Conservation (phyloP, 1,284 basidiomycete genomes). For the Heterobasidion annosum region DNA sequence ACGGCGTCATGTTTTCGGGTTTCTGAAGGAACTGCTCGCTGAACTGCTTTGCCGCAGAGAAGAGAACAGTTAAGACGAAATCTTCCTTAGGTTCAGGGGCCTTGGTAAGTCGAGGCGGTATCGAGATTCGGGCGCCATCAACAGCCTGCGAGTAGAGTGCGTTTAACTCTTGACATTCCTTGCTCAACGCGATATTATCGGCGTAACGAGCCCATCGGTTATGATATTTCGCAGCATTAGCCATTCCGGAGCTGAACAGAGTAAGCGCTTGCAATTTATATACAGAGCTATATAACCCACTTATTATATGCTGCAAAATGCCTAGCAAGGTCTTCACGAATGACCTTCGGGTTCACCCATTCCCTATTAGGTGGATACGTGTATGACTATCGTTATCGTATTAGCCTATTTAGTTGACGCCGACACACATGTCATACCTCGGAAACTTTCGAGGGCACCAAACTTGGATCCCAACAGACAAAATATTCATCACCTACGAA, state of each 20-base stretch:
- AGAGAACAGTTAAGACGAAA: constrained; percentile 46
- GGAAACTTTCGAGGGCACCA: constrained; percentile 43
- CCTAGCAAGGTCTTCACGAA: constrained; percentile 44
- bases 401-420: too few species aligned
- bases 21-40: constrained; percentile 25
- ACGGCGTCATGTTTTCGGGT: neutral
- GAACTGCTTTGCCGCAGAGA: constrained; percentile 35
- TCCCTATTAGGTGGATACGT: constrained; percentile 57
- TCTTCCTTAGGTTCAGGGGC: constrained; percentile 33
- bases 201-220: constrained; percentile 47
- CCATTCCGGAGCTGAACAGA: constrained; percentile 36
- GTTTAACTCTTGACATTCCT: constrained; percentile 60
- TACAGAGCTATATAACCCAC: constrained; percentile 23
- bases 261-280: neutral
- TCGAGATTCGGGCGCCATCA: constrained; percentile 49
- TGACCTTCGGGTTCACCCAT: constrained; percentile 32
- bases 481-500: constrained; percentile 50
- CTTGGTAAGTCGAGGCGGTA: constrained; percentile 40
- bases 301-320: constrained; percentile 58
- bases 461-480: constrained; percentile 57
- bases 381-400: constrained; percentile 36
- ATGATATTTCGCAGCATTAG: constrained; percentile 44
- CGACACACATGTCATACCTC: constrained; percentile 26
- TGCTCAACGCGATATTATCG: constrained; percentile 46
- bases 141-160: constrained; percentile 60